phyloP scores from a whole-genome alignment of 1,284 basidiomycete species.

The Apiotrichum domesticum region DNA sequence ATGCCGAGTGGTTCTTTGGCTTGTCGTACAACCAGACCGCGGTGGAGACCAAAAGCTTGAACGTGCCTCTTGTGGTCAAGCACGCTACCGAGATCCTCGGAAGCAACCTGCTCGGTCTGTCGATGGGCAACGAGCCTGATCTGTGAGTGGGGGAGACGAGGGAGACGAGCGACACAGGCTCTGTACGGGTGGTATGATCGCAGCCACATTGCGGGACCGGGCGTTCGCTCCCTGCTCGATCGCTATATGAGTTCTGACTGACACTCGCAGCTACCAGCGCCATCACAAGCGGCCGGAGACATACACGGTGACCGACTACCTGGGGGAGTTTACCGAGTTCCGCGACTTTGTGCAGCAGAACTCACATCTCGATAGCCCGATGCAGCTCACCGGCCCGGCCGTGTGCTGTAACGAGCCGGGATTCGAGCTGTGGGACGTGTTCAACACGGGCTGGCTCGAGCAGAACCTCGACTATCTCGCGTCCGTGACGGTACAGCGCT shows the following conservation, averaged over 20 bases:
- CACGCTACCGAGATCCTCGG: conserved; percentile 55
- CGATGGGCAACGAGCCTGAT: conserved; percentile 65
- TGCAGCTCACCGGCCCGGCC: conserved; percentile 59
- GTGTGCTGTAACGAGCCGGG: conserved; percentile 49
- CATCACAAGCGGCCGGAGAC: conserved; percentile 34
- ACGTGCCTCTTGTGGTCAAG: conserved; percentile 57
- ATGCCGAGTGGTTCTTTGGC: conserved; percentile 58
- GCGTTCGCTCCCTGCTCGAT: too few relatives aligned
- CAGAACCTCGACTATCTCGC: conserved; percentile 51
- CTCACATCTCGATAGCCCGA: conserved; percentile 47
- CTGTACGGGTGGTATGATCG: too few relatives aligned
- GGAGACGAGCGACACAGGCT: not conserved
- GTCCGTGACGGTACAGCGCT: conserved; percentile 58
- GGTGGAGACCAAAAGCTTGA: conserved; percentile 27
- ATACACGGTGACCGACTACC: conserved; percentile 52
- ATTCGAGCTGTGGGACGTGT: conserved; percentile 53
- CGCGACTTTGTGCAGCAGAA: conserved; percentile 37
- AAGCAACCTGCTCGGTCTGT: conserved; percentile 54
- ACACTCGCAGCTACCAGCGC: conserved; percentile 25
- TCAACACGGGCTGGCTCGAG: conserved; percentile 56
- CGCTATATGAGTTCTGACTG: too few relatives aligned
- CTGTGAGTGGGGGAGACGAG: conserved; percentile 44
- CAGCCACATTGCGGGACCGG: too few relatives aligned
- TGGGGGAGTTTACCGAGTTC: conserved; percentile 52
- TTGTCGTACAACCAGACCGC: conserved; percentile 53